These are phyloP conservation scores for Metschnikowia cerradonensis DNA, from an alignment of 805 yeast species.

Conservation along the genomic window DNA sequence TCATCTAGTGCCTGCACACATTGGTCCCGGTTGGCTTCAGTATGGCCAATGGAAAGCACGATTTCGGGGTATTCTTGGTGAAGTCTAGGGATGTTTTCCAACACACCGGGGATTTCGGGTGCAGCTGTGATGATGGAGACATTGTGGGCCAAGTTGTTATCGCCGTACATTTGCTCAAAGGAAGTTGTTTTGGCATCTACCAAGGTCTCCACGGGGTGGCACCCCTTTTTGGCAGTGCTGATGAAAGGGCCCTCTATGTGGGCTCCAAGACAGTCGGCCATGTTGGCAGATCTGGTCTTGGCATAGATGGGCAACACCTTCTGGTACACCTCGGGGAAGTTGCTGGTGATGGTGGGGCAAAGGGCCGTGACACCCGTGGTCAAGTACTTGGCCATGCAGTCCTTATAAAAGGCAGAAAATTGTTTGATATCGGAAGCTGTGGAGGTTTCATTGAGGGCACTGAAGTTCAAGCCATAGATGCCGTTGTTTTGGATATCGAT, in stretches of 20 bases:
- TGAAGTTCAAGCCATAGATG: constrained; percentile 52
- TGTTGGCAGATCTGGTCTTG: constrained; percentile 27
- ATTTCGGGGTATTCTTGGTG: constrained; percentile 24
- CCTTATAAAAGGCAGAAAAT: constrained; percentile 36
- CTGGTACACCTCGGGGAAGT: constrained; percentile 45
- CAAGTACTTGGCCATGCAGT: constrained; percentile 44
- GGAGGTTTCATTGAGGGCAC: constrained; percentile 30
- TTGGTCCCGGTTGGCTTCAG: constrained; percentile 37
- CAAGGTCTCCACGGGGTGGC: constrained; percentile 47
- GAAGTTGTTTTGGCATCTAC: constrained; percentile 28
- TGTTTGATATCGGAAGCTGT: constrained; percentile 27
- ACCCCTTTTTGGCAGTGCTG: constrained; percentile 45
- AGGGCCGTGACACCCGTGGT: constrained; percentile 51
- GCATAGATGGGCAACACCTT: constrained; percentile 44
- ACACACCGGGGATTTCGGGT: constrained; percentile 47
- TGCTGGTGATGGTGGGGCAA: constrained; percentile 57
- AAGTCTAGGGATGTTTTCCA: constrained; percentile 39
- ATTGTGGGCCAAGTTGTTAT: constrained; percentile 28
- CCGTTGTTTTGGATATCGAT: constrained; percentile 58
- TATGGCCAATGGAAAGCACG: constrained; percentile 46
- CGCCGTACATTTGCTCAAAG: constrained; percentile 37
- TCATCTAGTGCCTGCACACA: constrained; percentile 41
- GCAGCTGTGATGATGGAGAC: constrained; percentile 47
- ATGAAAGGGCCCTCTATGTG: constrained; percentile 60
- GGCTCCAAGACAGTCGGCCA: constrained; percentile 51